These are phyloP conservation scores for Colletotrichum sp. DNA, from an alignment of 2,329 filamentous ascomycete species.

Conservation along the genomic window DNA sequence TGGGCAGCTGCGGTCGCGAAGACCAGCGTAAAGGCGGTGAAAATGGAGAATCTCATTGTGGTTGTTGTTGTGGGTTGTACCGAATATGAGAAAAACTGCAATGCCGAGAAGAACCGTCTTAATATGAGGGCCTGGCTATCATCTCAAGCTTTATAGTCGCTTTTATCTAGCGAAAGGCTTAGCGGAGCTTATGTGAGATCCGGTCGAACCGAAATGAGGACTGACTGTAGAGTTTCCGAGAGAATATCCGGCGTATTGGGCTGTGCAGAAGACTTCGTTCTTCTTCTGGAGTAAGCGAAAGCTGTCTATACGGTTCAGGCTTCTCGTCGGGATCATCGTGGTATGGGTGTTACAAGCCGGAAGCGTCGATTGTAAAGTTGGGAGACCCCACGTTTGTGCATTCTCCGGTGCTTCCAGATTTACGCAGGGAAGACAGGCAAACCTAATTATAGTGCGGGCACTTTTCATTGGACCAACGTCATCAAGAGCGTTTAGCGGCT, in stretches of 20 bases:
- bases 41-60: background rate
- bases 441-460: background rate
- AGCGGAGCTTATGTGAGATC: background rate
- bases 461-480: background rate
- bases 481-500: fast-evolving
- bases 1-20: background rate
- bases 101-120: no score
- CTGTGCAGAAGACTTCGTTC: background rate
- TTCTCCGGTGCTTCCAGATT: background rate
- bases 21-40: background rate
- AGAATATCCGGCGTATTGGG: background rate
- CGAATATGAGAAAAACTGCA: background rate
- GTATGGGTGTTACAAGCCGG: background rate
- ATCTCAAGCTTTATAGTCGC: background rate
- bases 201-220: background rate
- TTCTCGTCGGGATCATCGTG: background rate
- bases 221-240: background rate
- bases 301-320: background rate
- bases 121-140: background rate
- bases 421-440: background rate
- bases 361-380: background rate
- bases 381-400: background rate
- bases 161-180: background rate
- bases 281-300: background rate
- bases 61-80: background rate